Evolutionary conservation across 768 basidiomycete species (phyloP).

Genomic region (Dendrothele bispora): DNA sequence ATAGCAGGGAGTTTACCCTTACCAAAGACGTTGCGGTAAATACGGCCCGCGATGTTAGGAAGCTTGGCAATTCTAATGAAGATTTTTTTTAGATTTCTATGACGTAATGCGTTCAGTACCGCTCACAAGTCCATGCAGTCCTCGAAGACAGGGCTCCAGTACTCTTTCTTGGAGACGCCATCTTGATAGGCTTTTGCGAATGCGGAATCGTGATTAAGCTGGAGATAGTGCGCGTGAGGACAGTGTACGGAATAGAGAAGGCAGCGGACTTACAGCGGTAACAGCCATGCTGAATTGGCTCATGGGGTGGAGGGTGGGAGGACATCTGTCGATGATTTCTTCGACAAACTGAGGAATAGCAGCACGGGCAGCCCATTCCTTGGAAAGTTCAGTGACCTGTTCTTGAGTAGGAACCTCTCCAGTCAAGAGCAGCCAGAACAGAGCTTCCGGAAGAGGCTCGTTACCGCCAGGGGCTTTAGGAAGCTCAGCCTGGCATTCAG

Average conservation of each 20-base stretch:
- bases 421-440: constrained; percentile 95
- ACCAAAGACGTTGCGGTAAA: constrained; percentile 86
- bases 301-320: constrained; percentile 96
- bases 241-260: constrained; percentile 1
- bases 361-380: constrained; percentile 94
- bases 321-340: constrained; percentile 91
- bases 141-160: constrained; percentile 94
- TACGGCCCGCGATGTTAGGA: constrained; percentile 93
- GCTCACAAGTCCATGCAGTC: constrained; percentile 82
- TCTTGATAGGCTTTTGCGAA: constrained; percentile 94
- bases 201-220: constrained; percentile 94
- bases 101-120: constrained; percentile 1
- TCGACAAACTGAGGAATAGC: constrained; percentile 94
- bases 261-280: constrained; percentile 65
- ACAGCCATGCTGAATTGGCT: constrained; percentile 96
- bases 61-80: constrained; percentile 87
- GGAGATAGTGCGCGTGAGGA: constrained; percentile 7
- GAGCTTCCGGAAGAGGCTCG: constrained; percentile 90
- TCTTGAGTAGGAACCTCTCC: constrained; percentile 92
- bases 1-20: constrained; percentile 86
- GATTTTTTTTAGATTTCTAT: constrained; percentile 6
- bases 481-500: constrained; percentile 81
- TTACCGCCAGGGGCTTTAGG: constrained; percentile 87
- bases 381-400: constrained; percentile 82
- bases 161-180: constrained; percentile 92